Percentiles rank a stretch among this genome's conserved stretches.
Conservation (phyloP, 176 grass and related monocot species). For the Zoysia pacifica region DNA sequence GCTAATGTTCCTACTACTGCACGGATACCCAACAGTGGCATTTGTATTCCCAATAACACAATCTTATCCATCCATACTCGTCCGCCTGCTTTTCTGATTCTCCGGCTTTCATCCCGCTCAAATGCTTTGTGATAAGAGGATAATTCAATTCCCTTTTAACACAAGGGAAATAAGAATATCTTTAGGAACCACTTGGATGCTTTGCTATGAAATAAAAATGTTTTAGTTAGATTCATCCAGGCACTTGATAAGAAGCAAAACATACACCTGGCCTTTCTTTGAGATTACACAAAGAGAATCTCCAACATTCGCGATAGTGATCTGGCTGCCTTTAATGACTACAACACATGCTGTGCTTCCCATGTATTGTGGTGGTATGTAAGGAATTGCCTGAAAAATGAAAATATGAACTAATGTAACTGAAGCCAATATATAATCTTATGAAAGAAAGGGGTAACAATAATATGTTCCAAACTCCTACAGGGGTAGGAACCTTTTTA, state of each 20-base stretch:
- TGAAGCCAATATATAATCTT: not conserved
- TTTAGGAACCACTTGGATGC: conserved; percentile 4
- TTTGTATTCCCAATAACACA: not conserved
- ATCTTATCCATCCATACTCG: not conserved
- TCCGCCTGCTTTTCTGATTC: conserved; percentile 35
- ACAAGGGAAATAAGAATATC: conserved; percentile 11
- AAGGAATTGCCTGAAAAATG: not conserved
- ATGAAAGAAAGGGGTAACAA: not conserved
- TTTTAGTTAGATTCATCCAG: not conserved
- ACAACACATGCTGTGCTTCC: conserved; percentile 42
- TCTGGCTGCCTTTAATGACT: conserved; percentile 25
- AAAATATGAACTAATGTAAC: not conserved
- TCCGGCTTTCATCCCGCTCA: not conserved
- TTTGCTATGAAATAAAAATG: conserved; percentile 5
- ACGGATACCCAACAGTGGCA: not conserved
- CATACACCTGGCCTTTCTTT: conserved; percentile 12
- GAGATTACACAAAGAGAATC: conserved; percentile 36
- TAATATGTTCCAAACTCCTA: not conserved
- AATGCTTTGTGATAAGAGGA: conserved; percentile 22
- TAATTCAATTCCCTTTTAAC: conserved; percentile 31
- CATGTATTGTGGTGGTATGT: not conserved
- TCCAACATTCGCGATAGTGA: conserved; percentile 39
- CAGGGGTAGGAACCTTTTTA: not conserved
- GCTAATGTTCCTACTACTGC: not conserved
- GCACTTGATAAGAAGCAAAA: conserved; percentile 1